Base-by-base conservation (phyloP, 345 rosid genomes). In the Dimocarpus longan region DNA sequence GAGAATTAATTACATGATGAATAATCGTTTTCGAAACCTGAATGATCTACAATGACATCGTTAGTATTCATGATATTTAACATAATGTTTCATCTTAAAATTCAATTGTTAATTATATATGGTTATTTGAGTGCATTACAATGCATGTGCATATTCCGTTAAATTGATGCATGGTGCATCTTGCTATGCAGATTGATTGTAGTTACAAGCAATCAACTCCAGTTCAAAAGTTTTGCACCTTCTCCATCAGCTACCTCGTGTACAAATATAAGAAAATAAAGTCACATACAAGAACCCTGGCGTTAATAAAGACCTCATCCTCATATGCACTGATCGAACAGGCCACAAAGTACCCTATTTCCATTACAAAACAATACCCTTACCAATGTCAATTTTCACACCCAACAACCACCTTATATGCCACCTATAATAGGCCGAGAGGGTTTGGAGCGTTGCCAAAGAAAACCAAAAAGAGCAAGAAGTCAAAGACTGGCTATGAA, bases 371-470 rank as follows among this genome's bases (percentile, higher is more conserved):
- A 26, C 56, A 46, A 37, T 16, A 8, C 56, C 70, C 28, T 37
- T 79, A 76, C 18, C 78, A 69, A 28, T 68, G 70, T 65, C 73
- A 66, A 37, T 68, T 78, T 32, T 70, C 83, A 50, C 79, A 64
- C 44, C 0, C 84, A 15, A 69, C 83, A 28, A 86, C 89, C 59
- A 86, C 89, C 59, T 22, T 88, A 18, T n/a, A 82, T 24, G 94
- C 96, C 64, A 79, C 93, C 22, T 80, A 86, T 89, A 92, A 88
- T 59, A 85, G 91, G 56, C 97, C 95, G 2, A 90, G 68, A 92
- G 98, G 98, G 56, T 95, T 95, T 73, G 97, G 95, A 67, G 83
- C 84, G 39, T 75, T 93, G 6, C 89, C 89, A 15, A 93, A 85
- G 93, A 91, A 85, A 83, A 80, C 79, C 66, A 88, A 82, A 62